A percentile compares a stretch with the other conserved stretches of the same genome.
phyloP scores from a whole-genome alignment of 2,329 filamentous ascomycete genomes.

The Macroventuria anomochaeta region DNA sequence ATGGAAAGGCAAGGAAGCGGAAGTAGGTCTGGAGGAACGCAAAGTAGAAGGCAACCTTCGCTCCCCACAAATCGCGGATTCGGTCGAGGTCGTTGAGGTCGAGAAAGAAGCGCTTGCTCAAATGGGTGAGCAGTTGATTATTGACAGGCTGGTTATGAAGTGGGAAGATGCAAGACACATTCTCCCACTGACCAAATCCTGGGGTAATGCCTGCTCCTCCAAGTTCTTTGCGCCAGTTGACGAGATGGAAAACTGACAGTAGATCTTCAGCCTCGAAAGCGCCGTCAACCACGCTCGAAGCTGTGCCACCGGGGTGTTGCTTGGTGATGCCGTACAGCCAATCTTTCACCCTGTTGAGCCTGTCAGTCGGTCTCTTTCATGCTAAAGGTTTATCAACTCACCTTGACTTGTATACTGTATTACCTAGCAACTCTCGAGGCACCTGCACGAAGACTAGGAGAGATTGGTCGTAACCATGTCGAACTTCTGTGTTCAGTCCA shows the following conservation, averaged over 20 bases:
- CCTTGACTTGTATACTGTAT: constrained; percentile 42
- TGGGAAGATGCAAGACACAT: constrained; percentile 76
- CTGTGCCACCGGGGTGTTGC: constrained; percentile 61
- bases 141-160: constrained; percentile 81
- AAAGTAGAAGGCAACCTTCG: constrained; percentile 60
- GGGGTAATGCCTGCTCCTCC: constrained; percentile 81
- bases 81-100: constrained; percentile 71
- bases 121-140: constrained; percentile 74
- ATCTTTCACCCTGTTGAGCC: constrained; percentile 70
- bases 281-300: constrained; percentile 58
- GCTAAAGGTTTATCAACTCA: constrained; percentile 6
- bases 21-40: constrained; percentile 47
- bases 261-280: constrained; percentile 80
- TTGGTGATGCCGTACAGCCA: constrained; percentile 80
- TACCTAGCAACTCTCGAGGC: constrained; percentile 39
- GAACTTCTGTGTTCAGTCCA: constrained; percentile 43
- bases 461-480: constrained; percentile 39
- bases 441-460: constrained; percentile 42
- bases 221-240: constrained; percentile 74
- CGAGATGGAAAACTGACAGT: constrained; percentile 76
- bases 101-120: constrained; percentile 74
- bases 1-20: constrained; percentile 39
- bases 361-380: not conserved
- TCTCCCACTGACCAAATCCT: constrained; percentile 71
- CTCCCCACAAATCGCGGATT: constrained; percentile 78